Evolutionary conservation across 2,329 filamentous ascomycete genomes (phyloP).

Genomic region (Talaromyces sp.): DNA sequence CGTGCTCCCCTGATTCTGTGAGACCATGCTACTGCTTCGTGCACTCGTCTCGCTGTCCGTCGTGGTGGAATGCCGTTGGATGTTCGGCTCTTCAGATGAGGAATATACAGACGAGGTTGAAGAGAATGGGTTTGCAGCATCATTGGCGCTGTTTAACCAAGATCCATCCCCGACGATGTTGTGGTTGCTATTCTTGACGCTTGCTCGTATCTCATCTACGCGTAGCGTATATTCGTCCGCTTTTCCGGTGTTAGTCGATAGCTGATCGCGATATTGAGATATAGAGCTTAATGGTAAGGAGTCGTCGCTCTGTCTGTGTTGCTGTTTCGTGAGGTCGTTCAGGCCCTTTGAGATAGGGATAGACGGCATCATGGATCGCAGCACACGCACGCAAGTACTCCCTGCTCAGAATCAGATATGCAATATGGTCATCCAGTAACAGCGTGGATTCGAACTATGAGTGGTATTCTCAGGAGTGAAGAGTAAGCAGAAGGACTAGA

Average conservation of each 20-base stretch:
- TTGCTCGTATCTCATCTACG: not conserved
- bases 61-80: not conserved
- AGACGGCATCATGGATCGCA: no score
- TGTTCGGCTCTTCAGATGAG: not conserved
- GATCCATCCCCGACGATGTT: not conserved
- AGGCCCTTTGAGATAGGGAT: not conserved
- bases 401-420: not conserved
- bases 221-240: not conserved
- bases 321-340: not conserved
- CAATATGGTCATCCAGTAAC: no score
- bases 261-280: not conserved
- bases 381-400: no score
- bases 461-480: no score
- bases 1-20: not conserved
- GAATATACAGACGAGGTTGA: constrained; percentile 10
- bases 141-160: not conserved
- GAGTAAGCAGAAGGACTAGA: no score
- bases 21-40: not conserved
- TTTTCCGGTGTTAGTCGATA: not conserved
- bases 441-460: no score
- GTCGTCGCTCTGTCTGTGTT: not conserved
- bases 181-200: not conserved
- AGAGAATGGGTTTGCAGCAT: not conserved
- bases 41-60: constrained; percentile 3
- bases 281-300: not conserved